A percentile compares a stretch with the other conserved stretches of the same genome.
phyloP scores from a whole-genome alignment of 352 stramenopile species.

The Bremia lactucae region DNA sequence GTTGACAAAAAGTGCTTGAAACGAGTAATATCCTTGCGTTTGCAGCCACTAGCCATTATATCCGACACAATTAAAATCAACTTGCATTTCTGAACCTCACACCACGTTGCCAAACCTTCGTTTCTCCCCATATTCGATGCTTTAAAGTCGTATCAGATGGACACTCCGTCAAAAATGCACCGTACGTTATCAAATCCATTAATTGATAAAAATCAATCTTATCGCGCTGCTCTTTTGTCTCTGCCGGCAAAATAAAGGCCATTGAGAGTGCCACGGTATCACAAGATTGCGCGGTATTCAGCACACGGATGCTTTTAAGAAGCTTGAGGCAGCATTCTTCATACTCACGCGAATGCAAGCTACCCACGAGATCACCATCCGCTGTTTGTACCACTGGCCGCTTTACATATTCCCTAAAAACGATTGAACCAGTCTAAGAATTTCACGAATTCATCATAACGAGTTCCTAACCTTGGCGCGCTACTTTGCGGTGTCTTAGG shows the following conservation, averaged over 20 bases:
- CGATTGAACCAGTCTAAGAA: not conserved
- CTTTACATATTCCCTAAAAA: constrained; percentile 45
- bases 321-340: constrained; percentile 27
- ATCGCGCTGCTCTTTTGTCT: not conserved
- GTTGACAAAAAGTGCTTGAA: constrained; percentile 59
- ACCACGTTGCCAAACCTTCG: constrained; percentile 16
- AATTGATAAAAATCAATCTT: constrained; percentile 22
- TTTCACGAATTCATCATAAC: not conserved
- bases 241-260: constrained; percentile 16
- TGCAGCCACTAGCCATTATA: constrained; percentile 44
- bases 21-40: constrained; percentile 44
- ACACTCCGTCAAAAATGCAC: constrained; percentile 35
- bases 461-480: constrained; percentile 10
- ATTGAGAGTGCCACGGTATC: constrained; percentile 51
- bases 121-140: constrained; percentile 34
- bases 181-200: constrained; percentile 44
- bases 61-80: not conserved
- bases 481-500: constrained; percentile 5
- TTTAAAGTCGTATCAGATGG: constrained; percentile 27
- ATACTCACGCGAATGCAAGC: constrained; percentile 43
- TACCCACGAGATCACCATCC: constrained; percentile 41
- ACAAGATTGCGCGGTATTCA: constrained; percentile 62
- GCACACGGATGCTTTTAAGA: constrained; percentile 26
- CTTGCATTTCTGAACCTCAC: not conserved
- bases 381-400: constrained; percentile 30